These are phyloP conservation scores for Lactarius deliciosus DNA, from an alignment of 768 basidiomycete genomes.

Conservation along the genomic window DNA sequence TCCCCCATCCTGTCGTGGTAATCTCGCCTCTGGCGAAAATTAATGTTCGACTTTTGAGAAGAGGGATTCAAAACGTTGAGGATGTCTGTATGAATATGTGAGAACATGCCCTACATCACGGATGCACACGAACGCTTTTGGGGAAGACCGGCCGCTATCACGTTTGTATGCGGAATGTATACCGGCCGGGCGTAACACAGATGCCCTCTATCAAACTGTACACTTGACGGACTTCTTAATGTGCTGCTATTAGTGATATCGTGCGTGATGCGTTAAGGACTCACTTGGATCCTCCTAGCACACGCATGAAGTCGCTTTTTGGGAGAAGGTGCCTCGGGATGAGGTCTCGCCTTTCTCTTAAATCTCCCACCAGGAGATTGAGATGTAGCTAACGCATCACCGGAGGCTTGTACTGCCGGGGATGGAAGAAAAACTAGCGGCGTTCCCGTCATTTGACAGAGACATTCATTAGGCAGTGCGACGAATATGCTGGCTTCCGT, in stretches of 20 bases:
- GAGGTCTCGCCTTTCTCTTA: conserved; percentile 23
- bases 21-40: conserved; percentile 40
- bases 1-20: conserved; percentile 47
- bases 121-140: conserved; percentile 51
- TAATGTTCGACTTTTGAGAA: conserved; percentile 38
- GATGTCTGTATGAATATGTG: conserved; percentile 47
- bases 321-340: conserved; percentile 7
- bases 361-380: conserved; percentile 1
- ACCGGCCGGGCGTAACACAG: conserved; percentile 69
- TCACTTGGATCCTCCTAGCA: conserved; percentile 3
- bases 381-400: not conserved
- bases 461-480: conserved; percentile 77
- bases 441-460: conserved; percentile 78
- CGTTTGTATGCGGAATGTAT: conserved; percentile 48
- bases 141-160: conserved; percentile 64
- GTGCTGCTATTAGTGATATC: conserved; percentile 7
- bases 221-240: conserved; percentile 50
- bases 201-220: conserved; percentile 52
- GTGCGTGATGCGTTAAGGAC: not conserved
- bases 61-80: conserved; percentile 57
- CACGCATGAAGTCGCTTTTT: conserved; percentile 14
- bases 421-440: conserved; percentile 53
- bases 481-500: conserved; percentile 73
- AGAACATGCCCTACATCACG: conserved; percentile 1
- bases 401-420: conserved; percentile 23